Conservation (phyloP, 1,284 basidiomycete species). For the Melampsora americana region DNA sequence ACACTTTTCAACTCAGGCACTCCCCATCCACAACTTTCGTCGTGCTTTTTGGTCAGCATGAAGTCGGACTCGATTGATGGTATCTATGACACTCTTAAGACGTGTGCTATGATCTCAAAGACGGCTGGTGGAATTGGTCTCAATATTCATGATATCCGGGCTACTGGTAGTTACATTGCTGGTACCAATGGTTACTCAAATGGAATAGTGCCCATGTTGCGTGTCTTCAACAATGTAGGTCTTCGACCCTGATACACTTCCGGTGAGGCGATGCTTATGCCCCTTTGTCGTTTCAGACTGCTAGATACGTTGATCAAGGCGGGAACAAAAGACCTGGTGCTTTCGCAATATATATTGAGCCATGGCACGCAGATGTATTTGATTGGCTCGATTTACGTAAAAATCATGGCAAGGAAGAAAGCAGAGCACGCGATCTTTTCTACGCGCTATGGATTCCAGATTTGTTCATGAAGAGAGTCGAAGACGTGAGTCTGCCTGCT, state of each 20-base stretch:
- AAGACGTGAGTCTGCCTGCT: constrained; percentile 58
- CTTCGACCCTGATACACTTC: not conserved
- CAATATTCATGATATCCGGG: constrained; percentile 93
- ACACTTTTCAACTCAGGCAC: constrained; percentile 99
- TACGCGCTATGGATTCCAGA: constrained; percentile 98
- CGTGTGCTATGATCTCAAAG: constrained; percentile 98
- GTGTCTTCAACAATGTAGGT: constrained; percentile 78
- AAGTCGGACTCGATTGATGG: constrained; percentile 99
- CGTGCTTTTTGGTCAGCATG: constrained; percentile 97
- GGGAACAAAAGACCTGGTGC: constrained; percentile 99
- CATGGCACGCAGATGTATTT: constrained; percentile 96
- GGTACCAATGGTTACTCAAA: constrained; percentile 98
- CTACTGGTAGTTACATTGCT: constrained; percentile 85
- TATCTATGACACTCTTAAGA: constrained; percentile 98
- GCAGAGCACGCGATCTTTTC: constrained; percentile 93
- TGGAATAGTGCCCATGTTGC: constrained; percentile 98
- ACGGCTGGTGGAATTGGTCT: constrained; percentile 97
- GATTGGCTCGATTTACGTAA: constrained; percentile 97
- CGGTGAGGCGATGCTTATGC: not conserved
- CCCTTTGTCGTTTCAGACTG: constrained; percentile 60
- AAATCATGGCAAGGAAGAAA: constrained; percentile 99
- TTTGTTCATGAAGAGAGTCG: constrained; percentile 65
- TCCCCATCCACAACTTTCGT: constrained; percentile 88
- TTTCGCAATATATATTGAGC: constrained; percentile 95
- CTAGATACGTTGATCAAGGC: constrained; percentile 98